Evolutionary conservation across 2,329 filamentous ascomycete species (phyloP), one percentile per base, ranked within the genome.

Genomic region (Cercospora sp.): DNA sequence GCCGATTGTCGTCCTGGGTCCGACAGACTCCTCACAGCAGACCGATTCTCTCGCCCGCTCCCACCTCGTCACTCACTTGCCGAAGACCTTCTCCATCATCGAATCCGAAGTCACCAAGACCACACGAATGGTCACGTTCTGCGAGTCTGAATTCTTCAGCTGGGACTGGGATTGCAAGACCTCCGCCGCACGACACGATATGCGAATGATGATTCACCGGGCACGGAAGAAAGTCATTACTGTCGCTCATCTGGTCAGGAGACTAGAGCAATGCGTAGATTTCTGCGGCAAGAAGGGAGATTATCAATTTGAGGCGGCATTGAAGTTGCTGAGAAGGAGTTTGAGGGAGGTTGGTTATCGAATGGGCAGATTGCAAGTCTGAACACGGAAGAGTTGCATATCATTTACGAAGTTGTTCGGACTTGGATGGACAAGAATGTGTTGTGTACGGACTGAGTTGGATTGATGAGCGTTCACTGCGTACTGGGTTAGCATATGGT

Each of bases 101-200:
- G 64, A 69, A 57, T 64, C 68, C 12, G 61, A 71, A 61, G 31
- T 73, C 26, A 61, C 61, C 3, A 66, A 67, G 45, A 70, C 66
- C 18, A 64, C 63, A 16, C 59, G 70, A 4, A 63, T 67, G 26
- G 65, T 69, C 12, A 58, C 60, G 3, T 72, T 72, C 55, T 69
- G 67, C 51, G 68, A 71, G 45, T 65, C 57, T 12, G 72, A 73
- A 28, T 73, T 67, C 67, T 71, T 67, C 57, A 66, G 63, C 51
- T 71, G 69, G 68, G 72, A 72, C 26, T 73, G 70, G 72, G 61
- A 36, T 9, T 69, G 66, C 62, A 73, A 72, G 45, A 72, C 68
- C 26, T 60, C 55, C 16, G 53, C 62, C 23, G 72, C 70, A 16
- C 63, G 62, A 55, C 63, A 67, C 12, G 70, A 73, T 31, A 73